Evolutionary conservation across 2,329 filamentous ascomycete genomes (phyloP).

Genomic region (Tolypocladium guangdongense): DNA sequence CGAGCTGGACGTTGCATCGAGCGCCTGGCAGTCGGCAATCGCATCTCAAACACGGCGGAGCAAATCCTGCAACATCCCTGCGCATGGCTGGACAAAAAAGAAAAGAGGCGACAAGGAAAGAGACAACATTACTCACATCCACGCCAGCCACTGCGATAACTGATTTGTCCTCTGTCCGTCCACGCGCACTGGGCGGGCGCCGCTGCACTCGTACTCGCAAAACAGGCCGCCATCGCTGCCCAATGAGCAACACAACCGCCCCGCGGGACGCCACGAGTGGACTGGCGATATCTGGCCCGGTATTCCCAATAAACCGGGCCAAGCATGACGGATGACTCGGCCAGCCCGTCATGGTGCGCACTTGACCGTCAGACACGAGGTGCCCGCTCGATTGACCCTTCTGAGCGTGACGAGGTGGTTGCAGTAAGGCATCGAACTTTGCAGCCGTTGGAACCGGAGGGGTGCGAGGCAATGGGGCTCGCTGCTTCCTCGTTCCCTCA

Average conservation of each 20-base stretch:
- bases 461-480: constrained; percentile 1
- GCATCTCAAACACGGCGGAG: background rate
- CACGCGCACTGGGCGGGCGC: background rate
- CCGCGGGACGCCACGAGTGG: background rate
- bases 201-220: background rate
- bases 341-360: background rate
- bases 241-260: background rate
- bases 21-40: background rate
- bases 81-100: background rate
- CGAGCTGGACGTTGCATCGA: background rate
- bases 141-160: background rate
- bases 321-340: background rate
- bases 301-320: background rate
- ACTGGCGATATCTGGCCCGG: background rate
- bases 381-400: background rate
- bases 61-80: background rate
- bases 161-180: background rate
- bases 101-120: background rate
- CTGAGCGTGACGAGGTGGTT: background rate
- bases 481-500: background rate
- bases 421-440: constrained; percentile 5
- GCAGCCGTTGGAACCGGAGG: constrained; percentile 9
- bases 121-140: background rate
- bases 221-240: background rate
- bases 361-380: background rate